phyloP scores from a whole-genome alignment of 768 basidiomycete genomes.

The Rhodotorula graminis region DNA sequence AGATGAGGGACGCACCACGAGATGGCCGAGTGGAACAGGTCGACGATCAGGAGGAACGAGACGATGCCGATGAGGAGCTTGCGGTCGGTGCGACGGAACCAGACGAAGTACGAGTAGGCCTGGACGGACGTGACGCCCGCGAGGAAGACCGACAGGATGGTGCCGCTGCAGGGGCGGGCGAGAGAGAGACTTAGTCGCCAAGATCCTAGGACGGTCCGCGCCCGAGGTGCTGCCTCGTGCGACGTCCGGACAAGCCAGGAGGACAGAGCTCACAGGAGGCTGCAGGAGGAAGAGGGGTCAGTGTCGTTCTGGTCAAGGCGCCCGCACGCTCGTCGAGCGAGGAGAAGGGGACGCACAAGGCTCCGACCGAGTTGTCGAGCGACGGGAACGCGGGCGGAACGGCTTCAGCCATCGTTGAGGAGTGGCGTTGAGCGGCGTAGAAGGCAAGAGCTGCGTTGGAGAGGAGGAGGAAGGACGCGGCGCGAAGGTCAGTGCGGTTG shows the following conservation, averaged over 20 bases:
- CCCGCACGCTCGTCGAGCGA: no score
- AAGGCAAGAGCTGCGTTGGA: neutral
- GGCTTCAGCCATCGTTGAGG: neutral
- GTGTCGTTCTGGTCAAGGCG: no score
- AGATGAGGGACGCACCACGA: neutral
- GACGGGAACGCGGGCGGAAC: neutral
- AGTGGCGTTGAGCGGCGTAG: neutral
- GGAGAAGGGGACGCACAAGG: neutral
- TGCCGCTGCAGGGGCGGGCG: constrained; percentile 3
- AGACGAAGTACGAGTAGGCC: neutral
- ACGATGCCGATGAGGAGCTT: constrained; percentile 3
- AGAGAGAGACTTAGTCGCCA: neutral
- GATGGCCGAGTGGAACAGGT: constrained; percentile 15
- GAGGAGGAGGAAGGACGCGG: neutral
- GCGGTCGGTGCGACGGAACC: neutral
- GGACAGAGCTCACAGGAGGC: no score
- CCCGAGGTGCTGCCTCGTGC: no score
- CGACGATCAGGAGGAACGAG: constrained; percentile 1
- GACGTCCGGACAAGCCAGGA: no score
- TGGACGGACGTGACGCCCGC: constrained; percentile 17
- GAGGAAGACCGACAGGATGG: constrained; percentile 18
- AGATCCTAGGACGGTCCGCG: no score
- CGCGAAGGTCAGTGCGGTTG: neutral
- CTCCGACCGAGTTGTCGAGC: neutral
- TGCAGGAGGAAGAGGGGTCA: no score